Base-by-base conservation (phyloP, 2,329 filamentous ascomycete genomes). In the Cercospora citrullina region DNA sequence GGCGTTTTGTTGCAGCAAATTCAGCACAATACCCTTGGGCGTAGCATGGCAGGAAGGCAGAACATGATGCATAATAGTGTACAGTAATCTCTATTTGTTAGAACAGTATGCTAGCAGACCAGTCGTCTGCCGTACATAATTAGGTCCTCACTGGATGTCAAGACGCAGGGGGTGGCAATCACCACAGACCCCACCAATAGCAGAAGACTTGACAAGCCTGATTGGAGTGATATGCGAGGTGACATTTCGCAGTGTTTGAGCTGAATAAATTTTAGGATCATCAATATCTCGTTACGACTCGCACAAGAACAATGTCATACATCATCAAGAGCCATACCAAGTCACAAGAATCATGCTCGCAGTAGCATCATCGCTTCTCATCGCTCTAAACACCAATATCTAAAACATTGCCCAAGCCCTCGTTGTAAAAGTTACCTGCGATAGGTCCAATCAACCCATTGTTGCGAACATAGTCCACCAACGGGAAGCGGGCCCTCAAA, bases 401-500 rank as follows among this genome's bases (percentile, higher is more conserved):
- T 14, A 62, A 1, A 30, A 66, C 12, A 63, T 60, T 67, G 21
- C 31, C 61, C 28, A 68, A 28, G 2, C 66, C 66, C 45, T 68
- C 55, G 14, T 42, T 42, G 42, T 60, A 68, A 18, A 64, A 68
- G 30, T 68, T 68, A 3, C 66, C 66, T 12, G 39, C 66, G 48
- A 68, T 60, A 10, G 66, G 66, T 28, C 66, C 66, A 5, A 30
- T 23, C 30, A 68, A 48, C 14, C 48, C 33, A 30, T 64, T 60
- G 4, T 68, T 33, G 26, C 21, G 39, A 31, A 55, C 62, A 61
- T 64, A 68, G 4, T 68, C 48, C 9, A 51, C 67, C 12, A 74
- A 51, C 31, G 74, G 68, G 63, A 75, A 75, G 30, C 60, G 66
- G 28, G 60, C 63, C n/a, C 72, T 57, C 26, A 68, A 57, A 51